Evolutionary conservation across 495 filamentous ascomycete genomes (phyloP), one percentile per base, ranked within the genome.

Genomic region (Copromyces sp.): DNA sequence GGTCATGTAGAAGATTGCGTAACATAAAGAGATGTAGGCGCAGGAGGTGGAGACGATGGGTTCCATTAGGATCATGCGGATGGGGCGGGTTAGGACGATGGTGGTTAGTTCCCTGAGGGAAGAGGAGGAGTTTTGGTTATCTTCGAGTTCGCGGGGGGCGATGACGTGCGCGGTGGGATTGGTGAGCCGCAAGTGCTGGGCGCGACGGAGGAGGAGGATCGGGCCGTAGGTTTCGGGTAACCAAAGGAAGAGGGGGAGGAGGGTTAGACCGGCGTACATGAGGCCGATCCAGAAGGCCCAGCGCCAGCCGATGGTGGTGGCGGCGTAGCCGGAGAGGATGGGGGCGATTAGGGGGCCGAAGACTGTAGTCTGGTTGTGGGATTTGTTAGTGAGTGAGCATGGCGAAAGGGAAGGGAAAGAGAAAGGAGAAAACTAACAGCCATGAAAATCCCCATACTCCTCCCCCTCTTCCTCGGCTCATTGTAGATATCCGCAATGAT

Each of bases 1-100:
- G 73, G 86, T 91, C 76, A 93, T 88, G 78, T 92, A 93, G 74
- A 94, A 94, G 40, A 94, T 90, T 8, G 87, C 87, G 77, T 93
- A 94, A 16, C 88, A 85, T 4, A 92, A 80, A 0, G 90, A 85
- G 2, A 93, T 84, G 79, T 92, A 94, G 11, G 93, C 79, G 44
- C 90, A 92, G 1, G 84, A 87, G 41, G 90, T 86, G 35, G 87
- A 84, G 24, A 94, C 82, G 47, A 84, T 81, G 32, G 80, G 80
- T 75, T 85, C 83, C 24, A 78, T 77, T n/a, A 81, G 39, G 39
- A 84, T 78, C 83, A 84, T 84, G 69, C 82, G 79, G 14, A 85
- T 74, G 4, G 83, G 82, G 6, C 83, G 77, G 8, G 81, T 80
- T 3, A 84, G 71, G 1, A 84, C 82, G 9, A 80, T 78, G 12